Conservation (phyloP, 805 yeast species). For the Candida xyloterini region DNA sequence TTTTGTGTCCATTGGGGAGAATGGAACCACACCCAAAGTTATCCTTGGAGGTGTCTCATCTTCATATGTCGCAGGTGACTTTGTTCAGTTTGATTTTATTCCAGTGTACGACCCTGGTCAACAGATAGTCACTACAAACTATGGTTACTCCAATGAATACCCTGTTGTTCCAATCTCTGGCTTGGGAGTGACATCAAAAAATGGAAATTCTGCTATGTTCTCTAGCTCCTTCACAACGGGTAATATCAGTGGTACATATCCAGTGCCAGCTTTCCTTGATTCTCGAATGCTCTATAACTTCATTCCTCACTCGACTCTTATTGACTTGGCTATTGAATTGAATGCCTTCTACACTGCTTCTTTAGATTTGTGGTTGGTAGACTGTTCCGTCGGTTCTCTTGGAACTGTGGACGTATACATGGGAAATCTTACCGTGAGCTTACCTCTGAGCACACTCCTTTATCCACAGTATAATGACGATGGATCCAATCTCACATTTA, state of each 20-base stretch:
- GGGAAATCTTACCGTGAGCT: slow-evolving; percentile 47
- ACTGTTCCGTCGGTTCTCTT: slow-evolving; percentile 49
- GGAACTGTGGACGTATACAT: slow-evolving; percentile 54
- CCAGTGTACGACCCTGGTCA: slow-evolving; percentile 34
- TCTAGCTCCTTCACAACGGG: slow-evolving; percentile 39
- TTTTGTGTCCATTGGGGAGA: slow-evolving; percentile 34
- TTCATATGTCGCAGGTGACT: slow-evolving; percentile 41
- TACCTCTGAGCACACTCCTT: slow-evolving; percentile 50
- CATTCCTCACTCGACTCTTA: slow-evolving; percentile 54
- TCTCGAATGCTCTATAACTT: slow-evolving; percentile 47
- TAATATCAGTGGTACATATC: slow-evolving; percentile 34
- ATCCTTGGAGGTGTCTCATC: slow-evolving; percentile 60
- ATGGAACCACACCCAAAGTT: slow-evolving; percentile 33
- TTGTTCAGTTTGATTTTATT: slow-evolving; percentile 48
- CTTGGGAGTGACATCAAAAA: slow-evolving; percentile 38
- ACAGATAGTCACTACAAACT: slow-evolving; percentile 4
- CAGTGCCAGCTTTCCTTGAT: slow-evolving; percentile 58
- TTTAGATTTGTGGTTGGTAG: slow-evolving; percentile 55
- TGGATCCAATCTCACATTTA: slow-evolving; percentile 40
- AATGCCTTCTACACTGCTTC: slow-evolving; percentile 57
- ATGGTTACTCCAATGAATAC: slow-evolving; percentile 18
- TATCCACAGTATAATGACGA: slow-evolving; percentile 37
- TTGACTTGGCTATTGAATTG: slow-evolving; percentile 64
- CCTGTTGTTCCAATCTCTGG: slow-evolving; percentile 49
- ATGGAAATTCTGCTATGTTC: slow-evolving; percentile 26